These are phyloP conservation scores for Populus davidiana DNA, from an alignment of 345 rosid genomes.

Conservation along the genomic window DNA sequence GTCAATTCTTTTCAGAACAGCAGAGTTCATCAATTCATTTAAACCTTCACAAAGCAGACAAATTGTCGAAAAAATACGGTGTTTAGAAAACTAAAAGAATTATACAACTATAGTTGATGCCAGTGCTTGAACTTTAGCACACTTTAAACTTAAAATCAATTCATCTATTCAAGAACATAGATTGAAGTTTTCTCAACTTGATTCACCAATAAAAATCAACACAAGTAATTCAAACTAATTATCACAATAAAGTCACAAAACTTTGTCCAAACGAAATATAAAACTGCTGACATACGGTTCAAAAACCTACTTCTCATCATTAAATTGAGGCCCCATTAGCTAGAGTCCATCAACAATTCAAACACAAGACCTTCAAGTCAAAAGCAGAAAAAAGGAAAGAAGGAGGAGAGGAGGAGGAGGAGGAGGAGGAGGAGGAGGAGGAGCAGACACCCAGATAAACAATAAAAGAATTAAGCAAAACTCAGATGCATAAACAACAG, in stretches of 20 bases:
- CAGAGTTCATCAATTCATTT: background rate
- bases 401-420: background rate
- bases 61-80: background rate
- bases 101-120: background rate
- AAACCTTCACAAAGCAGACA: background rate
- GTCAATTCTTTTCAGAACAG: background rate
- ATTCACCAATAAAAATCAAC: background rate
- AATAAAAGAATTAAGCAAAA: conserved; percentile 10
- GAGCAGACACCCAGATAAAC: conserved; percentile 3
- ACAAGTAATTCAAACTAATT: background rate
- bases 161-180: background rate
- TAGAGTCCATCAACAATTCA: conserved; percentile 7
- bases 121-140: background rate
- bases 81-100: background rate
- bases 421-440: background rate
- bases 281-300: background rate
- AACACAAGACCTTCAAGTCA: conserved; percentile 4
- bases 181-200: background rate
- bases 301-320: background rate
- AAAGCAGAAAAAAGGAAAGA: background rate
- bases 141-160: background rate
- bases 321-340: background rate
- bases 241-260: background rate
- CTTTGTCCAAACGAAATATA: background rate
- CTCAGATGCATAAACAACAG: conserved; percentile 6